Conservation (phyloP, 305 asterid genomes). For the Solanum chacoense region DNA sequence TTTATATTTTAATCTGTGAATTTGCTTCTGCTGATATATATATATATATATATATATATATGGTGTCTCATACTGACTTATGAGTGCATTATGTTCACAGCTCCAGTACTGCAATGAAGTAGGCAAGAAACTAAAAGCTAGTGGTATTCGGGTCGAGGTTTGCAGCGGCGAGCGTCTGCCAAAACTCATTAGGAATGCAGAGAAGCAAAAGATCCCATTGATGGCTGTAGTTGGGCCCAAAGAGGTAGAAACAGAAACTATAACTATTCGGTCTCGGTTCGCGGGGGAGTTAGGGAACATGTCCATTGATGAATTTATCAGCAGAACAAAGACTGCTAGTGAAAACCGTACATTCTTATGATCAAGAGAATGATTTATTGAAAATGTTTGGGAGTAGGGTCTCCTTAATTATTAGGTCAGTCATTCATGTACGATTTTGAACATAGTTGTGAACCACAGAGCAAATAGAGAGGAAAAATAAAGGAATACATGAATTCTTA, state of each 20-base stretch:
- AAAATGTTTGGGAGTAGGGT: background rate
- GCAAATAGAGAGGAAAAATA: background rate
- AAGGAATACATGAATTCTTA: background rate
- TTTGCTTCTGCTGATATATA: background rate
- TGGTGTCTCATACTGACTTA: background rate
- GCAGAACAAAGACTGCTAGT: slow-evolving; percentile 39
- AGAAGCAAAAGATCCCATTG: slow-evolving; percentile 76
- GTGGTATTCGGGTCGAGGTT: slow-evolving; percentile 63
- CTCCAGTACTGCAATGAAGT: slow-evolving; percentile 67
- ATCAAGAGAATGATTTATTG: background rate
- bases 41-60: background rate
- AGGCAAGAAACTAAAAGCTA: slow-evolving; percentile 39
- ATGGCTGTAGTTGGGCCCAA: slow-evolving; percentile 90
- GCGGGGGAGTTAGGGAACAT: slow-evolving; percentile 76
- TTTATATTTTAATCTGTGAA: background rate
- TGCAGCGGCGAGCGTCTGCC: slow-evolving; percentile 76
- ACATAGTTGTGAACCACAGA: background rate
- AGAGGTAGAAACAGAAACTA: slow-evolving; percentile 56
- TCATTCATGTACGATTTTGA: background rate
- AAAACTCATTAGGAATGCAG: slow-evolving; percentile 75
- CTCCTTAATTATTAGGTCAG: background rate
- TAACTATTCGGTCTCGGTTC: slow-evolving; percentile 73
- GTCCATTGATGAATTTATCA: slow-evolving; percentile 53
- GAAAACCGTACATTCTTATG: slow-evolving; percentile 43
- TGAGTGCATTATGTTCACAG: slow-evolving; percentile 21